phyloP scores from a whole-genome alignment of 2,329 filamentous ascomycete species.

The Cladophialophora bantiana region DNA sequence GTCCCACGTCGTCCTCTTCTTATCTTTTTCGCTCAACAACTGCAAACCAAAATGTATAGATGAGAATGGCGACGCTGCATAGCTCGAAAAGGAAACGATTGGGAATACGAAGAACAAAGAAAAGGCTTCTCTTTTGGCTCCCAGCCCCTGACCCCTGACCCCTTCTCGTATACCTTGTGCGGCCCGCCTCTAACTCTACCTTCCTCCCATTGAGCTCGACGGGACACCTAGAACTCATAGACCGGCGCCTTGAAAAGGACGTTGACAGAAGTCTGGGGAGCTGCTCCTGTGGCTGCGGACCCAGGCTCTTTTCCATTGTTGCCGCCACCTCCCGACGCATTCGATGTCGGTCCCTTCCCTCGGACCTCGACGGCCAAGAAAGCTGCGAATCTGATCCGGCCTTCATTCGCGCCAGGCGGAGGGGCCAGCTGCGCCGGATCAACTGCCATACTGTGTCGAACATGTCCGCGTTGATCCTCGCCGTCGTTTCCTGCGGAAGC shows the following conservation, averaged over 20 bases:
- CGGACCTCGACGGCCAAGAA: conserved; percentile 78
- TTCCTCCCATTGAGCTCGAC: too few relatives aligned
- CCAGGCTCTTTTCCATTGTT: conserved; percentile 30
- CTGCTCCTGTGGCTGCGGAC: conserved; percentile 31
- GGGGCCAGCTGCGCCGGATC: conserved; percentile 27
- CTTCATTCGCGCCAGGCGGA: conserved; percentile 39
- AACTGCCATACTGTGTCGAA: conserved; percentile 31
- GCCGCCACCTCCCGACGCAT: conserved; percentile 17
- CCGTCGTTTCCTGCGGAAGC: conserved; percentile 27
- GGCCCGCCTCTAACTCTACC: background rate
- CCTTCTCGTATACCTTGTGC: background rate
- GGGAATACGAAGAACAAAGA: background rate
- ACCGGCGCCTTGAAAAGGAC: conserved; percentile 78
- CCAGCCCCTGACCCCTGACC: background rate
- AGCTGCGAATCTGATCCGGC: conserved; percentile 74
- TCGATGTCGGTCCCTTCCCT: conserved; percentile 57
- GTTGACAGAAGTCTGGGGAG: conserved; percentile 52
- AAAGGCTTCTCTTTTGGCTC: background rate
- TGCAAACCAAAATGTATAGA: conserved; percentile 7
- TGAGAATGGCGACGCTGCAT: conserved; percentile 6
- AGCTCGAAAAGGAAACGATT: background rate
- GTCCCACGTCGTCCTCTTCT: conserved; percentile 10
- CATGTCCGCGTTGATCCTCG: conserved; percentile 31
- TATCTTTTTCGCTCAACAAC: conserved; percentile 16
- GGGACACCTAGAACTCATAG: conserved; percentile 51